Base-by-base conservation (phyloP, 2,329 filamentous ascomycete genomes). In the Fusarium oxysporum region DNA sequence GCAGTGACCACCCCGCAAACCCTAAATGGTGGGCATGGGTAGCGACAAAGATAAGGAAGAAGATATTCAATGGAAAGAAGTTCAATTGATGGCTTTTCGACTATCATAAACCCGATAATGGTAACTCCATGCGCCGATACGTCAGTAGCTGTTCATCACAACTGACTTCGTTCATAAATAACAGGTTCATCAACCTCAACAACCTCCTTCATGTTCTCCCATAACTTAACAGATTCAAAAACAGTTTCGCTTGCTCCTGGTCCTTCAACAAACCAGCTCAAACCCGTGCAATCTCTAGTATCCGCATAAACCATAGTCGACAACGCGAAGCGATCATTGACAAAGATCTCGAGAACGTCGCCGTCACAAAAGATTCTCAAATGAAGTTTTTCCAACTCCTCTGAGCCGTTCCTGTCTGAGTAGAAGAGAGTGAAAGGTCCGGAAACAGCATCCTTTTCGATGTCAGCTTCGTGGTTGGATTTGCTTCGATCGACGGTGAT, bases 381-480 rank as follows among this genome's bases (percentile, higher is more conserved):
- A 8, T 61, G 68, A 1, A 79, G 40, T 14, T 74, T 69, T 33
- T 79, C 78, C 7, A 76, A 7, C 11, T 65, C 62, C 8, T 77
- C 76, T 3, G 33, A 19, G 1, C 62, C 68, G 2, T 71, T 35
- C 3, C 41, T 32, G 7, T 75, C 57, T 0, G 51, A 50, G 23
- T 67, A 68, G 73, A 88, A 86, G 1, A 88, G 80, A 0, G 86
- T 87, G 61, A 86, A 85, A 0, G 86, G 84, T 0, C 83, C 84
- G 41, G 73, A 71, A 48, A 82, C 79, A 2, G 70, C 44, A 7
- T 73, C 73, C 32, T 84, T 83, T 37, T 82, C 80, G 21, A 85
- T 80, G 16, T 79, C 78, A 0, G 68, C 32, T 28, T 83, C 76
- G 14, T 51, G 43, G 23, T 65, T 80, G 2, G 82, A 83, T 0